Evolutionary conservation across 208 protist genomes (phyloP), one percentile per base, ranked within the genome.

Genomic region (Angomonas desouzai): DNA sequence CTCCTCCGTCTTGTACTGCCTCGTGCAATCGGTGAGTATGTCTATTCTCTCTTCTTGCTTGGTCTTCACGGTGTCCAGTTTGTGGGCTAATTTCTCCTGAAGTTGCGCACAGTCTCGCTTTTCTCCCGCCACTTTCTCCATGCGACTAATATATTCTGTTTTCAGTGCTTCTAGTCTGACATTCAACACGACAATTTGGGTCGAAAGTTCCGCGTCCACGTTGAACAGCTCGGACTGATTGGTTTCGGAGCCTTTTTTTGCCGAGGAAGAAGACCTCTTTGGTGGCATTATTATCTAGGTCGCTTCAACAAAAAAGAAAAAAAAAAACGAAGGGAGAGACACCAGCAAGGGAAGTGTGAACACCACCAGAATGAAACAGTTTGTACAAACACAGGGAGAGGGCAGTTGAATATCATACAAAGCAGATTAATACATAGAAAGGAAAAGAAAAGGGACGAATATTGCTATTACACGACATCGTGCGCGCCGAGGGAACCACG

Each of bases 1-100:
- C 67, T 97, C 88, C 7, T 83, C 81, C 2, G 72, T 79, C 62
- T 94, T 97, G 76, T 93, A 79, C 48, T 91, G 81, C 20, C 91
- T 76, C n/a, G 79, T 87, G 66, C 69, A 90, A 62, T 97, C 91
- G 0, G 84, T 86, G 11, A 97, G 64, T 25, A 94, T 81, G 51
- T 97, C 91, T 22, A 79, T n/a, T 27, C 78, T 81, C 64, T 93
- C 85, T 16, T 68, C 69, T 27, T 62, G 70, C 13, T 68, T 77
- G 0, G 68, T 63, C 53, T 64, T 58, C 23, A 88, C 66, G 2
- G 66, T 66, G 7, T 47, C 57, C 55, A 82, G 73, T n/a, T 48
- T 59, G 18, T 74, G 67, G 22, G 67, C 49, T 13, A 82, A 66
- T 0, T 28, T 16, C 0, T 38, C 55, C 25, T 70, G n/a, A 51